A percentile compares a stretch with the other conserved stretches of the same genome.
These are phyloP conservation scores for Guadua angustifolia DNA, from an alignment of 176 grass and related monocot species.

Conservation along the genomic window DNA sequence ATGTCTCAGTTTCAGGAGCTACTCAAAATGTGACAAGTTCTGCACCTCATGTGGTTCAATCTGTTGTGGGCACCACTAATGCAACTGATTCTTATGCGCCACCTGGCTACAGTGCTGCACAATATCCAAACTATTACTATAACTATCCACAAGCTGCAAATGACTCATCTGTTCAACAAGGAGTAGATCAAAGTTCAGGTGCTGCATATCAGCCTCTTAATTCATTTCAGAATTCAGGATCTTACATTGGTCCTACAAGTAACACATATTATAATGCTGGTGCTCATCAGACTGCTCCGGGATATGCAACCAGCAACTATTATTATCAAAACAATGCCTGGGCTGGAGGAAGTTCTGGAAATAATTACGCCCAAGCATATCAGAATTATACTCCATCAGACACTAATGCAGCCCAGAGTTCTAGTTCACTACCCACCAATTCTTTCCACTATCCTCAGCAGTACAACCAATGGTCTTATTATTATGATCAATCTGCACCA, in stretches of 20 bases:
- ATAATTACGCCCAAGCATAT: slow-evolving; percentile 49
- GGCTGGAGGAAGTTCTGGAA: slow-evolving; percentile 55
- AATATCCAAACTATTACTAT: slow-evolving; percentile 66
- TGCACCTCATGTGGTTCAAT: slow-evolving; percentile 42
- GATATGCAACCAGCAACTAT: slow-evolving; percentile 61
- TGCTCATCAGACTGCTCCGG: slow-evolving; percentile 71
- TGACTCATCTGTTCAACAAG: slow-evolving; percentile 74
- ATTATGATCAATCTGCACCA: slow-evolving; percentile 62
- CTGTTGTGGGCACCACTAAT: slow-evolving; percentile 27
- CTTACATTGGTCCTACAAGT: slow-evolving; percentile 74
- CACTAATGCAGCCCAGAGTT: slow-evolving; percentile 51
- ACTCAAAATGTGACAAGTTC: slow-evolving; percentile 55
- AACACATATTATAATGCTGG: slow-evolving; percentile 93
- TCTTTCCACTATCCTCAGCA: slow-evolving; percentile 67
- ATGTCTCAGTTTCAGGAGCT: slow-evolving; percentile 58
- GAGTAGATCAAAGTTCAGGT: slow-evolving; percentile 91
- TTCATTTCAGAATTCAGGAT: slow-evolving; percentile 91
- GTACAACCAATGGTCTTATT: slow-evolving; percentile 70
- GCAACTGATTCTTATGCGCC: slow-evolving; percentile 52
- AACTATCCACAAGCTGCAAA: slow-evolving; percentile 52
- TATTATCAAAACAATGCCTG: slow-evolving; percentile 72
- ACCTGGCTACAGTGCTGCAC: slow-evolving; percentile 51
- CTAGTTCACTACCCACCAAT: slow-evolving; percentile 57
- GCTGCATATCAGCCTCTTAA: slow-evolving; percentile 82
- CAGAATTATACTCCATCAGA: slow-evolving; percentile 57